Conservation (phyloP, 257 asterid species). For the Fraxinus pennsylvanica region DNA sequence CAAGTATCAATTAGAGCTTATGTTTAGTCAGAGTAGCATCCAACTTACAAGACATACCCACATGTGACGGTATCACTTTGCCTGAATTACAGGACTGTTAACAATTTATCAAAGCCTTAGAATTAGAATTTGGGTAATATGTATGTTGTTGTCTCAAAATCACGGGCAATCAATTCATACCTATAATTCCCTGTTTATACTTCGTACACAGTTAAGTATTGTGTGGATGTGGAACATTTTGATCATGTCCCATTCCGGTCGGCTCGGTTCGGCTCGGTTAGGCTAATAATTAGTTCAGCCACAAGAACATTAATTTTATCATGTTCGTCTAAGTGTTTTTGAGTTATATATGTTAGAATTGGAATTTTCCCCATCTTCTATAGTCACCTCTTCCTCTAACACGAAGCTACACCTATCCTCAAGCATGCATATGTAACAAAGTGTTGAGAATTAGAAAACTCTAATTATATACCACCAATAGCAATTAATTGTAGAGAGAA, state of each 20-base stretch:
- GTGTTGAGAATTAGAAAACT: too few species aligned
- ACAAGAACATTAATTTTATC: constrained; percentile 17
- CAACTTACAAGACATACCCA: not conserved
- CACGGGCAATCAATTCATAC: not conserved
- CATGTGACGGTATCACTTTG: not conserved
- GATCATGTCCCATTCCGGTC: not conserved
- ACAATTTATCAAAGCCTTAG: too few species aligned
- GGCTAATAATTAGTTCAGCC: constrained; percentile 17
- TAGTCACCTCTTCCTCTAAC: too few species aligned
- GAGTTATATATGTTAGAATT: constrained; percentile 13
- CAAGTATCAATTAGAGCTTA: not conserved
- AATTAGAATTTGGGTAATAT: too few species aligned
- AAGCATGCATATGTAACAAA: too few species aligned
- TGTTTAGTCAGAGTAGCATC: not conserved
- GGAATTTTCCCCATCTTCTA: not conserved
- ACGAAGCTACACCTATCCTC: too few species aligned
- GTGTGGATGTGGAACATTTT: constrained; percentile 36
- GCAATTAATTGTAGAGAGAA: too few species aligned
- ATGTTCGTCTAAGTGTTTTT: not conserved
- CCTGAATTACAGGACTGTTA: too few species aligned
- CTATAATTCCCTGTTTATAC: not conserved
- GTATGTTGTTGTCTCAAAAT: not conserved
- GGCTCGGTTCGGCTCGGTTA: too few species aligned
- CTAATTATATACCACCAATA: too few species aligned
- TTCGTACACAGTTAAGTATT: constrained; percentile 18